Conservation (phyloP, 352 stramenopile species). For the Globisporangium apiculatum region DNA sequence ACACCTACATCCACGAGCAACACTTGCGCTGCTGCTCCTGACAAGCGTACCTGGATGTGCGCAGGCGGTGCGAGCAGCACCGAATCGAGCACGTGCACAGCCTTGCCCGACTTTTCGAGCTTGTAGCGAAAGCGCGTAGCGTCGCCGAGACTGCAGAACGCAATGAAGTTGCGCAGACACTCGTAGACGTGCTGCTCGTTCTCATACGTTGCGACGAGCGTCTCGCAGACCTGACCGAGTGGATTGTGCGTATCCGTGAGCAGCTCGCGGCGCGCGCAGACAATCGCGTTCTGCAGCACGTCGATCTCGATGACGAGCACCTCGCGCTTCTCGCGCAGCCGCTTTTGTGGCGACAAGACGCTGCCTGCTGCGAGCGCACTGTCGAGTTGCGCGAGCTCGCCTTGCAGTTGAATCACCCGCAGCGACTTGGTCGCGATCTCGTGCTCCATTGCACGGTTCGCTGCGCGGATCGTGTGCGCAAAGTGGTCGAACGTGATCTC, state of each 20-base stretch:
- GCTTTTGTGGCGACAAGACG: constrained; percentile 4
- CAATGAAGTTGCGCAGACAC: constrained; percentile 55
- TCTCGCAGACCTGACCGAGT: constrained; percentile 50
- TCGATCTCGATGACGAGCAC: constrained; percentile 47
- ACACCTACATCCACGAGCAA: too few relatives aligned
- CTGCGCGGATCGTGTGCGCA: constrained; percentile 37
- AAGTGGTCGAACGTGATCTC: constrained; percentile 73
- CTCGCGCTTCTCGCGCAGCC: constrained; percentile 14
- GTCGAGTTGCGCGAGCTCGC: constrained; percentile 20
- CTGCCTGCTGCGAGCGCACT: not conserved
- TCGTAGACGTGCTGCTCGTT: constrained; percentile 73
- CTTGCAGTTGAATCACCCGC: constrained; percentile 33
- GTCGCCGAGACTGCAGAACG: constrained; percentile 37
- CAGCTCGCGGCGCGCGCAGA: constrained; percentile 38
- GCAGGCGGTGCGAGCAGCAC: constrained; percentile 37
- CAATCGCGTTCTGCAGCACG: constrained; percentile 41
- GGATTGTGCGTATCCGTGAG: constrained; percentile 38
- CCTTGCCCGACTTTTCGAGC: constrained; percentile 41
- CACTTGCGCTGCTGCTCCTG: too few relatives aligned
- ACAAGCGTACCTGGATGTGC: constrained; percentile 29
- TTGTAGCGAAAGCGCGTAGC: constrained; percentile 41
- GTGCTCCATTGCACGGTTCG: constrained; percentile 59
- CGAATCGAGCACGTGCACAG: constrained; percentile 55
- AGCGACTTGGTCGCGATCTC: constrained; percentile 54
- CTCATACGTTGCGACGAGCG: constrained; percentile 53